These are phyloP conservation scores for Fomitiporia mediterranea DNA, from an alignment of 1,284 basidiomycete species.

Conservation along the genomic window DNA sequence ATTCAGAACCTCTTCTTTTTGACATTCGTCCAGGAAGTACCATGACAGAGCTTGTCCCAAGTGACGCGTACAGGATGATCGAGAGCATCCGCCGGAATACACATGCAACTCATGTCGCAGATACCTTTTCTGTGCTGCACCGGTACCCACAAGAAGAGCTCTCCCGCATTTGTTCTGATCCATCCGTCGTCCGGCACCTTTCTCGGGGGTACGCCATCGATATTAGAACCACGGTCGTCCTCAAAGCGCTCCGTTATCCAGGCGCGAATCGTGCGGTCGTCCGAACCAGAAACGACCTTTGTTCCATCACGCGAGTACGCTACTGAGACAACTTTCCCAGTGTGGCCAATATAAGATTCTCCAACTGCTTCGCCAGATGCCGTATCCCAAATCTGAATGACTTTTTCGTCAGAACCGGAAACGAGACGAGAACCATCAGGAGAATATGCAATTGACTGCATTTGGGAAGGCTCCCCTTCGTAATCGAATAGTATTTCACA, in stretches of 20 bases:
- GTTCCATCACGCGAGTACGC: slow-evolving; percentile 14
- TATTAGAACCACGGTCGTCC: not conserved
- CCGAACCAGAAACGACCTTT: slow-evolving; percentile 10
- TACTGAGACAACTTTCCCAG: slow-evolving; percentile 14
- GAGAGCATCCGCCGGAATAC: slow-evolving; percentile 1
- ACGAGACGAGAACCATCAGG: slow-evolving; percentile 18
- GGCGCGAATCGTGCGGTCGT: not conserved
- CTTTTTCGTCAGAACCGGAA: slow-evolving; percentile 19
- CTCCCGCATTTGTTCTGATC: slow-evolving; percentile 1
- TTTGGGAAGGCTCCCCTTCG: slow-evolving; percentile 8
- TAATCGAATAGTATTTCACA: not conserved
- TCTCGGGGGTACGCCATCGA: not conserved
- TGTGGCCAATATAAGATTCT: slow-evolving; percentile 19
- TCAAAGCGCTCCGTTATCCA: not conserved
- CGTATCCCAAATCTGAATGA: slow-evolving; percentile 23
- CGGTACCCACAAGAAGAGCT: slow-evolving; percentile 13
- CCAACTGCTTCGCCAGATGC: slow-evolving; percentile 5
- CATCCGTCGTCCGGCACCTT: slow-evolving; percentile 7
- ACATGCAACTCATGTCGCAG: slow-evolving; percentile 1
- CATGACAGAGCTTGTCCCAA: slow-evolving; percentile 1
- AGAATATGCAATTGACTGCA: slow-evolving; percentile 23
- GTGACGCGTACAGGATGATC: not conserved
- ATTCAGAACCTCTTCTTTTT: no score
- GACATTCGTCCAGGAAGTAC: not conserved
- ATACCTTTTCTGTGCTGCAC: slow-evolving; percentile 3